phyloP scores from a whole-genome alignment of 139 green algal species.

The Dunaliella primolecta region DNA sequence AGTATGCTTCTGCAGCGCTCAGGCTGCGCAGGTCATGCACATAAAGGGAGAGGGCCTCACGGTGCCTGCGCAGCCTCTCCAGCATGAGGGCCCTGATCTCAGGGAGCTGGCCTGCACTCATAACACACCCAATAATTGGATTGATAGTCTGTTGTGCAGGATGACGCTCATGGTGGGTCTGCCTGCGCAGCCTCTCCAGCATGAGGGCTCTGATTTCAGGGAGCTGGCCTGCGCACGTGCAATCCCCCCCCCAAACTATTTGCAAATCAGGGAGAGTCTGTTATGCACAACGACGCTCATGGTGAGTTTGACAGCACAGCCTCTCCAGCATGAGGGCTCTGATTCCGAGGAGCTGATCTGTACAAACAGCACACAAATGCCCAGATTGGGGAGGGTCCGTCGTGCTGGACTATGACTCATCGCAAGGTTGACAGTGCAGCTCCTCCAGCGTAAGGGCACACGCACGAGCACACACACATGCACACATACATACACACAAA shows the following conservation, averaged over 20 bases:
- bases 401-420: too few species aligned
- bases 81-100: constrained; percentile 80
- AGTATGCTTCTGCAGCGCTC: constrained; percentile 67
- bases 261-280: too few species aligned
- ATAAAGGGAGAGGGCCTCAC: constrained; percentile 71
- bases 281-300: too few species aligned
- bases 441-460: constrained; percentile 79
- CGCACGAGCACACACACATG: too few species aligned
- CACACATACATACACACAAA: too few species aligned
- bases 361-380: too few species aligned
- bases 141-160: too few species aligned
- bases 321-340: constrained; percentile 76
- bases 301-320: constrained; percentile 69
- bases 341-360: constrained; percentile 62
- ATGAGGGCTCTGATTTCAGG: constrained; percentile 76
- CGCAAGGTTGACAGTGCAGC: constrained; percentile 68
- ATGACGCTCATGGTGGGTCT: too few species aligned
- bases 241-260: too few species aligned
- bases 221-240: constrained; percentile 40
- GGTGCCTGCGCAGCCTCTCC: constrained; percentile 68
- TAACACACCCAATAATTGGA: too few species aligned
- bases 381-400: too few species aligned
- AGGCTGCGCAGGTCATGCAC: constrained; percentile 52
- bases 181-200: constrained; percentile 69
- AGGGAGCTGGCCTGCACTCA: constrained; percentile 42